phyloP scores from a whole-genome alignment of 371 early-diverging fungal species.

The Smittium culicis region DNA sequence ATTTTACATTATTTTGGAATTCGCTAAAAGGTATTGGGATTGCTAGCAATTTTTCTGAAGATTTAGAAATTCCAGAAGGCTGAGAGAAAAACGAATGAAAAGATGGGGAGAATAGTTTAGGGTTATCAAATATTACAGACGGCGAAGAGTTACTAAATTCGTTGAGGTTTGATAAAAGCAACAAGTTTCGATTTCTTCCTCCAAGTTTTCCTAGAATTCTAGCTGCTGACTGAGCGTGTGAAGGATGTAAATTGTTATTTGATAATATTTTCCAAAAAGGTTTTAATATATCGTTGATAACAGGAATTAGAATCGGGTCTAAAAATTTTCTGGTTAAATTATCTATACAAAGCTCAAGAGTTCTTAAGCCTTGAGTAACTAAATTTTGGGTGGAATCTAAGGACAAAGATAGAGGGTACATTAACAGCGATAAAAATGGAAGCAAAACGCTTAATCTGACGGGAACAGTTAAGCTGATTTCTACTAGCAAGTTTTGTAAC shows the following conservation, averaged over 20 bases:
- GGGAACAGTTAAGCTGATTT: constrained; percentile 89
- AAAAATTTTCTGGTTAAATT: constrained; percentile 93
- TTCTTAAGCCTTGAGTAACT: constrained; percentile 87
- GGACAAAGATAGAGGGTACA: constrained; percentile 91
- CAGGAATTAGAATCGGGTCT: constrained; percentile 89
- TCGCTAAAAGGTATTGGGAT: not conserved
- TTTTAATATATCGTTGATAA: constrained; percentile 82
- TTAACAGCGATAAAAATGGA: constrained; percentile 84
- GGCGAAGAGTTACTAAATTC: not conserved
- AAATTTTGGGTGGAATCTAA: constrained; percentile 82
- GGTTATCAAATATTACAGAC: not conserved
- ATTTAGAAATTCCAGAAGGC: not conserved
- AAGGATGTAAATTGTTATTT: constrained; percentile 12
- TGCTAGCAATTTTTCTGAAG: not conserved
- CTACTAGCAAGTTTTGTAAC: constrained; percentile 75
- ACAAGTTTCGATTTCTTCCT: constrained; percentile 40
- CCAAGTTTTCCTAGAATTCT: constrained; percentile 95
- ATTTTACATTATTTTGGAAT: not conserved
- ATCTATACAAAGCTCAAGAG: constrained; percentile 95
- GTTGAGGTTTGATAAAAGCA: constrained; percentile 9
- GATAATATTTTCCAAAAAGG: constrained; percentile 49
- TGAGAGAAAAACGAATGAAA: not conserved
- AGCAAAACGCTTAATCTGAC: constrained; percentile 88
- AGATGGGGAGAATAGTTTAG: not conserved
- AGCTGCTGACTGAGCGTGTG: constrained; percentile 70